These are phyloP conservation scores for Ustilago curta DNA, from an alignment of 1,284 basidiomycete genomes.

Conservation along the genomic window DNA sequence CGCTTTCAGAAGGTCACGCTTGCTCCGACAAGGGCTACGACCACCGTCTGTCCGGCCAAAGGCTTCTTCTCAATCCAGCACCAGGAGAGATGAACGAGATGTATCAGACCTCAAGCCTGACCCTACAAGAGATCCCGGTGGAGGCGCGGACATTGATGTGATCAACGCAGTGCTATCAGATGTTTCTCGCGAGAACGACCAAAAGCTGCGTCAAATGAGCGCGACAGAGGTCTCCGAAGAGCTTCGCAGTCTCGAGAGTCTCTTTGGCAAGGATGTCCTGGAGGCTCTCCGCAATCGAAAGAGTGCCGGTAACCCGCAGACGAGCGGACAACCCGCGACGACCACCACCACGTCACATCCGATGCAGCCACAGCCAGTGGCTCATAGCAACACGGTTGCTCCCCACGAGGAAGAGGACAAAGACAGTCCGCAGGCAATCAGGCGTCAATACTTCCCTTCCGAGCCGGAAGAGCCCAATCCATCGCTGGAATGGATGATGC, in stretches of 20 bases:
- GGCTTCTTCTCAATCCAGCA: background rate
- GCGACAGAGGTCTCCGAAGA: conserved; percentile 54
- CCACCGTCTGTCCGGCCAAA: conserved; percentile 34
- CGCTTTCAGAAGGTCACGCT: conserved; percentile 60
- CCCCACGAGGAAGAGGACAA: conserved; percentile 73
- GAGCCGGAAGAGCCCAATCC: conserved; percentile 68
- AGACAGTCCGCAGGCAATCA: conserved; percentile 84
- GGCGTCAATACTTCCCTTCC: conserved; percentile 83
- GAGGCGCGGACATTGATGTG: conserved; percentile 56
- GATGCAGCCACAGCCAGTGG: conserved; percentile 69
- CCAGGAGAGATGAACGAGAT: background rate
- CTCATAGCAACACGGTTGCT: conserved; percentile 9
- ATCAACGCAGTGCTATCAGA: conserved; percentile 50
- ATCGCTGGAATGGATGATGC: conserved; percentile 60
- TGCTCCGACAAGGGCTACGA: conserved; percentile 44
- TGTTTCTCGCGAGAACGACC: conserved; percentile 57
- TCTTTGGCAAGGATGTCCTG: conserved; percentile 60
- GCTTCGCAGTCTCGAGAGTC: conserved; percentile 52
- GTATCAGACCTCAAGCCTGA: conserved; percentile 31
- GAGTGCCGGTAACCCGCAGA: conserved; percentile 9
- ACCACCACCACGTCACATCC: conserved; percentile 58
- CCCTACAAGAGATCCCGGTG: conserved; percentile 60
- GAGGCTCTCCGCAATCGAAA: conserved; percentile 55
- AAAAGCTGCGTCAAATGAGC: conserved; percentile 59
- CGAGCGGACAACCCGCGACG: background rate